Base-by-base conservation (phyloP, 306 rosid species). In the Vigna trinervia region DNA sequence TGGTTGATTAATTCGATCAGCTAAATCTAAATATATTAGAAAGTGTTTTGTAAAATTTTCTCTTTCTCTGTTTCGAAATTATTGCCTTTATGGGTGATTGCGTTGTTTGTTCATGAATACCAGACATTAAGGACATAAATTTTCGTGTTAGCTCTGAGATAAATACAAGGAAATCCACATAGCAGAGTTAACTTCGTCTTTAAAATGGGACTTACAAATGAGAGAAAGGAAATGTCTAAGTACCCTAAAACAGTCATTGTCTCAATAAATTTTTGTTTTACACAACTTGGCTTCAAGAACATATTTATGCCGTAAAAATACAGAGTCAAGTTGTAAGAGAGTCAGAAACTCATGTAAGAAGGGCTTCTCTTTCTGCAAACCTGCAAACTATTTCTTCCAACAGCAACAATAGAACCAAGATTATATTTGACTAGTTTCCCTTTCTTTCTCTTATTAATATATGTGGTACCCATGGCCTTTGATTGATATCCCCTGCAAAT, bases 401-500 rank as follows among this genome's bases (percentile, higher is more conserved):
- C 82, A 48, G 76, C 30, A 71, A 43, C 41, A 10, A 50, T 50
- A 60, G 8, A 41, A 82, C 57, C 63, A 23, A 38, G 46, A 77
- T 32, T 73, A 30, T 85, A 5, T 82, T 81, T 51, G 51, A 82
- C 74, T 65, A 48, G 77, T 46, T 73, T 46, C 86, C 83, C 86
- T 41, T 86, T 85, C 82, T 46, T 80, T 78, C 84, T 84, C 91
- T 90, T 90, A 88, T 84, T 86, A 51, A 80, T 48, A 51, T 84
- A 80, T 76, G 69, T 32, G 54, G 83, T 72, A 83, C 73, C 77
- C 82, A 73, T 68, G 83, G 82, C 63, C 73, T 77, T 69, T 81
- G 78, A 76, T 26, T 79, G 62, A 65, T 58, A 34, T 52, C 45
- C 23, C n/a, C 20, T 45, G 36, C 59, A 68, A 68, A 53, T 90